Evolutionary conservation across 371 early-diverging fungal genomes (phyloP).

Genomic region (Mortierella sp.): DNA sequence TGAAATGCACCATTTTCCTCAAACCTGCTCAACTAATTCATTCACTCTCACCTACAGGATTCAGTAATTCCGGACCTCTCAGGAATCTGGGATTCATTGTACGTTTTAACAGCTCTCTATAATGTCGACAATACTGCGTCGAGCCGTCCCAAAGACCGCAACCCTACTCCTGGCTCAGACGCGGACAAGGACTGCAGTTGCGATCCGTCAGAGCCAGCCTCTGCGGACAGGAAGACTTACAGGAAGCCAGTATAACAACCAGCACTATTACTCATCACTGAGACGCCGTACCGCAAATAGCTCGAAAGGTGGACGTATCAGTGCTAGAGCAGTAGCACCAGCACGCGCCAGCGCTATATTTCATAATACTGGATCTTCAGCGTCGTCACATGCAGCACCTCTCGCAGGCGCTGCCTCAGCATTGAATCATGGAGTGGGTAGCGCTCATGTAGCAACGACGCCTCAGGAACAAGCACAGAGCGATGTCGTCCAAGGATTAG

Average conservation of each 20-base stretch:
- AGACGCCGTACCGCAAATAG: conserved; percentile 6
- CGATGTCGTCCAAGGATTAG: conserved; percentile 36
- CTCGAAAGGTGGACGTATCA: conserved; percentile 29
- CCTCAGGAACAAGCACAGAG: conserved; percentile 11
- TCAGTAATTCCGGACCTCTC: not conserved
- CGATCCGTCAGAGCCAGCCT: not conserved
- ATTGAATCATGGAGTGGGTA: not conserved
- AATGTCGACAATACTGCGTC: conserved; percentile 8
- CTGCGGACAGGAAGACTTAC: conserved; percentile 1
- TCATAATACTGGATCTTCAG: conserved; percentile 8
- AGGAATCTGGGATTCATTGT: not conserved
- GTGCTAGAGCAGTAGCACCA: conserved; percentile 25
- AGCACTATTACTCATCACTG: conserved; percentile 14
- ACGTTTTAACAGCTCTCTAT: not conserved
- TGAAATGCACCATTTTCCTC: too few species aligned
- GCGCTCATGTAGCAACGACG: not conserved
- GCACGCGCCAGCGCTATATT: conserved; percentile 19
- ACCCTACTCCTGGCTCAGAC: conserved; percentile 8
- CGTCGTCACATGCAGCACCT: conserved; percentile 7
- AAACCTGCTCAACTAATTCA: too few species aligned
- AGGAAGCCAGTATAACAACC: not conserved
- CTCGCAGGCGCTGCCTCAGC: conserved; percentile 18
- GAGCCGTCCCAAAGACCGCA: conserved; percentile 3
- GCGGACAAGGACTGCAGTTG: conserved; percentile 9
- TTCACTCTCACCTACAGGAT: not conserved